A percentile compares a stretch with the other conserved stretches of the same genome.
Evolutionary conservation across 2,329 filamentous ascomycete genomes (phyloP).

Genomic region (Zymoseptoria brevis): DNA sequence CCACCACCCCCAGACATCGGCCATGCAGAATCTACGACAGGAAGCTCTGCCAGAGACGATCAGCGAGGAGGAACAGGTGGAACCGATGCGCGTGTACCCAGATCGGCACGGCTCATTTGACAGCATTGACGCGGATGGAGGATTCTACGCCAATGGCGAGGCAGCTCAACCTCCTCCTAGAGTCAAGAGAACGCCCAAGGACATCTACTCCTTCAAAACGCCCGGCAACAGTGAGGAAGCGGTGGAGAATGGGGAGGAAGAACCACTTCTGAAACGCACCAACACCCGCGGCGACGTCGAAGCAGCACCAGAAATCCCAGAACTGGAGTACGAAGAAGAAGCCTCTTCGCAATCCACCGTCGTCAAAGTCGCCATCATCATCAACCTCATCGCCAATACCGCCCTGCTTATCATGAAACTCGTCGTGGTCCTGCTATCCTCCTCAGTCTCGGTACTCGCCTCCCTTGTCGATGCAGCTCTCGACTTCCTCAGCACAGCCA

Average conservation of each 20-base stretch:
- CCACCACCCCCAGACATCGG: slow-evolving; percentile 43
- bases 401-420: slow-evolving; percentile 69
- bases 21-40: slow-evolving; percentile 10
- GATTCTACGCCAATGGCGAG: slow-evolving; percentile 16
- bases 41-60: slow-evolving; percentile 64
- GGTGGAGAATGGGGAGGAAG: slow-evolving; percentile 26
- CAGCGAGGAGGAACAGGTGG: slow-evolving; percentile 50
- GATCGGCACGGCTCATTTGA: slow-evolving; percentile 18
- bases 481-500: slow-evolving; percentile 73
- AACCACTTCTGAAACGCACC: slow-evolving; percentile 25
- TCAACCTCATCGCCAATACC: slow-evolving; percentile 73
- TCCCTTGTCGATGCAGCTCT: slow-evolving; percentile 71
- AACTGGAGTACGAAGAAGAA: slow-evolving; percentile 58
- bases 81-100: slow-evolving; percentile 12
- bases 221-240: slow-evolving; percentile 49
- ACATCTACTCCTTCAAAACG: slow-evolving; percentile 63
- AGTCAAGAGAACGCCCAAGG: slow-evolving; percentile 72
- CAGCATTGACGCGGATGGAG: slow-evolving; percentile 15
- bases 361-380: slow-evolving; percentile 78
- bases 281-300: slow-evolving; percentile 5
- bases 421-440: slow-evolving; percentile 66
- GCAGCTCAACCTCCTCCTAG: slow-evolving; percentile 29
- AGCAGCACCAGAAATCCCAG: slow-evolving; percentile 52
- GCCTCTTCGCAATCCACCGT: slow-evolving; percentile 66
- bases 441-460: slow-evolving; percentile 72